These are phyloP conservation scores for Baeospora myosura DNA, from an alignment of 1,284 basidiomycete species.

Conservation along the genomic window DNA sequence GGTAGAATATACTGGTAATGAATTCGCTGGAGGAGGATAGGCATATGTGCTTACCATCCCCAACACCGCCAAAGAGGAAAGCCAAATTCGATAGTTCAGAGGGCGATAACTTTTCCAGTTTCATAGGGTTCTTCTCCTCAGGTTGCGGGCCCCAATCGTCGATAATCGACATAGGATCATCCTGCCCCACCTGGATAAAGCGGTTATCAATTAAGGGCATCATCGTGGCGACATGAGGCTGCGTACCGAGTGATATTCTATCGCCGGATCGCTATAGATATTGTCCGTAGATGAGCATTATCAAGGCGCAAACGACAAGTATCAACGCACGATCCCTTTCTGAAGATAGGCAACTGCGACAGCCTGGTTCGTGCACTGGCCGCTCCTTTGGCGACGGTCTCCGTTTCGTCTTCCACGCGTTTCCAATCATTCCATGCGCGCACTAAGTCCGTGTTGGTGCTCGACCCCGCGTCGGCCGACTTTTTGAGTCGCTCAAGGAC, in stretches of 20 bases:
- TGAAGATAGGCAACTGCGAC: neutral
- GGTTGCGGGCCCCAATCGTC: neutral
- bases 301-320: neutral
- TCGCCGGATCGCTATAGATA: neutral
- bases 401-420: neutral
- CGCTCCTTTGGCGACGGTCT: neutral
- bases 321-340: neutral
- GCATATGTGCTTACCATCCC: neutral
- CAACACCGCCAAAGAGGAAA: slow-evolving; percentile 1
- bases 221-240: neutral
- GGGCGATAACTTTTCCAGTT: neutral
- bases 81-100: neutral
- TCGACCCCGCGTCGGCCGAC: neutral
- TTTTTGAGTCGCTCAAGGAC: neutral
- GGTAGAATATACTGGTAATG: neutral
- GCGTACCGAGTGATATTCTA: neutral
- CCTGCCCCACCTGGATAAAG: neutral
- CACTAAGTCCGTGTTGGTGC: neutral
- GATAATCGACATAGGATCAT: neutral
- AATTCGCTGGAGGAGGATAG: neutral
- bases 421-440: neutral
- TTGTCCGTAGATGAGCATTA: neutral
- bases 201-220: neutral
- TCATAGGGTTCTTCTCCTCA: neutral
- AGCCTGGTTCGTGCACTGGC: neutral